Conservation (phyloP, 2,329 filamentous ascomycete species). For the Colletotrichum eremochloae region DNA sequence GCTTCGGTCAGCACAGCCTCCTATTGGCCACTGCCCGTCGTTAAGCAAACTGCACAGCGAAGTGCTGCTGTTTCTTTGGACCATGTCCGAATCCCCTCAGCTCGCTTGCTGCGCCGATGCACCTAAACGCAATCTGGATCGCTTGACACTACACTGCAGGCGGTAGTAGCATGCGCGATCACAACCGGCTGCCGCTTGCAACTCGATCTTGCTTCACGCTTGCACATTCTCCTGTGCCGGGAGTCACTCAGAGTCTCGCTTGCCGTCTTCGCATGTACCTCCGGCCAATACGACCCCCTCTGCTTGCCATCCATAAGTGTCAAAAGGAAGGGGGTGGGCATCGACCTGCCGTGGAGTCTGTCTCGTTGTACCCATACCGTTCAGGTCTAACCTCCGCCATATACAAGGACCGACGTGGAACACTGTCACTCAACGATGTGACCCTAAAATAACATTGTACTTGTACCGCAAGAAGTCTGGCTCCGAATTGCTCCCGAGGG, state of each 20-base stretch:
- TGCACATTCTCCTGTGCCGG: slow-evolving; percentile 27
- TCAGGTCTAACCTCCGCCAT: slow-evolving; percentile 23
- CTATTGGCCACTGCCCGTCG: slow-evolving; percentile 22
- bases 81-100: slow-evolving; percentile 34
- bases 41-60: slow-evolving; percentile 30
- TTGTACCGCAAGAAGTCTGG: slow-evolving; percentile 18
- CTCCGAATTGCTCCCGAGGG: slow-evolving; percentile 35
- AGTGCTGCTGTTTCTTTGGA: slow-evolving; percentile 29
- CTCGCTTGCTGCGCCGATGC: slow-evolving; percentile 30
- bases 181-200: slow-evolving; percentile 21
- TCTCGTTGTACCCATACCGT: slow-evolving; percentile 32
- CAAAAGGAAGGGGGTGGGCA: slow-evolving; percentile 8
- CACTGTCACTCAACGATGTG: slow-evolving; percentile 24
- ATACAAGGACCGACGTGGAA: slow-evolving; percentile 10
- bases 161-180: slow-evolving; percentile 37
- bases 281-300: neutral
- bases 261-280: neutral
- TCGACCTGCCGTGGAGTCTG: slow-evolving; percentile 27
- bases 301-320: slow-evolving; percentile 22
- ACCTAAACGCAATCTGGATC: slow-evolving; percentile 20
- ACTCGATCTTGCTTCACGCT: slow-evolving; percentile 38
- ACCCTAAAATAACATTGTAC: slow-evolving; percentile 38
- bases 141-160: slow-evolving; percentile 28
- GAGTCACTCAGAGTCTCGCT: neutral
- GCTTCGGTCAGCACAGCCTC: neutral